Conservation (phyloP, 805 yeast genomes). For the Yamadazyma paraphyllophila region DNA sequence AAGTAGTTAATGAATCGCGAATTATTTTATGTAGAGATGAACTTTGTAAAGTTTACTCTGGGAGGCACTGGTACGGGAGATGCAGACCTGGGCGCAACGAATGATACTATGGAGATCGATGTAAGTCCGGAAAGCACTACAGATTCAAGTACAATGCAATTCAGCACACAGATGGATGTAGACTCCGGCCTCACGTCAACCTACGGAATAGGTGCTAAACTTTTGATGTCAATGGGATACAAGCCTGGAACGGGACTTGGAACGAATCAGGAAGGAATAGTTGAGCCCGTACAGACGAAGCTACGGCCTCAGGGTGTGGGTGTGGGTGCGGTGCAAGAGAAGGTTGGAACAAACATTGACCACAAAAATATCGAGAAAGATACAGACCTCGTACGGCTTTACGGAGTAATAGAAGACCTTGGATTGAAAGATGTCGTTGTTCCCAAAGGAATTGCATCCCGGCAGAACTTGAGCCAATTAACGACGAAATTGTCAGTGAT, state of each 20-base stretch:
- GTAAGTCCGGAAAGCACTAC: background rate
- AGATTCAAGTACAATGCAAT: background rate
- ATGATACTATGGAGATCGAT: background rate
- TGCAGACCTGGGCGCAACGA: background rate
- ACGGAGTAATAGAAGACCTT: conserved; percentile 34
- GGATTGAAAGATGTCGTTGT: conserved; percentile 33
- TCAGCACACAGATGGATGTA: background rate
- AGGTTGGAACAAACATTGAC: conserved; percentile 20
- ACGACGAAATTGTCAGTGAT: conserved; percentile 15
- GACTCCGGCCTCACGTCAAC: conserved; percentile 1
- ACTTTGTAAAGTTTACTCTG: conserved; percentile 4
- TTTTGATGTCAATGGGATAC: conserved; percentile 85
- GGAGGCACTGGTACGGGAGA: background rate
- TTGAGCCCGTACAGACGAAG: conserved; percentile 73
- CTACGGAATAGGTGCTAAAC: conserved; percentile 84
- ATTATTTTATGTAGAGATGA: background rate
- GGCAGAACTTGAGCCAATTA: conserved; percentile 11
- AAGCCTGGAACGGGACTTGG: conserved; percentile 86
- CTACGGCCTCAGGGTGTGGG: conserved; percentile 69
- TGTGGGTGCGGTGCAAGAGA: conserved; percentile 60
- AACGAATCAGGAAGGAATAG: conserved; percentile 63
- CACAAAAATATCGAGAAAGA: background rate
- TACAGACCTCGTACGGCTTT: conserved; percentile 19
- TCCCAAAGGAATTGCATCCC: conserved; percentile 20
- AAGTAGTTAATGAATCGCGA: conserved; percentile 1